Evolutionary conservation across 352 stramenopile species (phyloP).

Genomic region (Globisporangium takayamanum): DNA sequence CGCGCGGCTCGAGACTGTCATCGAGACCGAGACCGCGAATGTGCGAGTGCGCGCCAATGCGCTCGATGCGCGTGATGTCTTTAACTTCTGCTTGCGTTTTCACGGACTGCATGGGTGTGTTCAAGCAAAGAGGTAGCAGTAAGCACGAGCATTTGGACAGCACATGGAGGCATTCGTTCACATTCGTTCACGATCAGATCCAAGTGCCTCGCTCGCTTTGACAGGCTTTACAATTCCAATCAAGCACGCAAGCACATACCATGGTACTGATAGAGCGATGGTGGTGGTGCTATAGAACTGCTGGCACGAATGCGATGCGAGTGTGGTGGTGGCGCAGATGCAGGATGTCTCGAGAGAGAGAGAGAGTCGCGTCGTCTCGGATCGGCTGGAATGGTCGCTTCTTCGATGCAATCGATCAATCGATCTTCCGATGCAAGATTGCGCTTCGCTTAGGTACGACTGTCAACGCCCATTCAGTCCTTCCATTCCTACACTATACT

Average conservation of each 20-base stretch:
- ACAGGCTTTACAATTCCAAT: too few species aligned
- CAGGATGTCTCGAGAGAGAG: background rate
- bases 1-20: constrained; percentile 93
- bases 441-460: background rate
- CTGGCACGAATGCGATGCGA: background rate
- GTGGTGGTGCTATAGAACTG: background rate
- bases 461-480: background rate
- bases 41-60: constrained; percentile 98
- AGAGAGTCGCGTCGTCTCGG: background rate
- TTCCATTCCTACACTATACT: background rate
- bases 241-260: too few species aligned
- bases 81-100: constrained; percentile 90
- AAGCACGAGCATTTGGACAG: background rate
- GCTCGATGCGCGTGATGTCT: constrained; percentile 97
- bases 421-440: background rate
- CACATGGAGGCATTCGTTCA: too few species aligned
- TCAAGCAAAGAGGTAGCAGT: background rate
- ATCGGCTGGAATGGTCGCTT: background rate
- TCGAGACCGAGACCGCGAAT: constrained; percentile 98
- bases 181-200: too few species aligned
- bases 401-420: too few species aligned
- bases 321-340: background rate
- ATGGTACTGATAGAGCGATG: too few species aligned
- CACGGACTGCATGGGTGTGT: constrained; percentile 28
- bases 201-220: too few species aligned